These are phyloP conservation scores for Salix suchowensis DNA, from an alignment of 345 rosid species.

Conservation along the genomic window DNA sequence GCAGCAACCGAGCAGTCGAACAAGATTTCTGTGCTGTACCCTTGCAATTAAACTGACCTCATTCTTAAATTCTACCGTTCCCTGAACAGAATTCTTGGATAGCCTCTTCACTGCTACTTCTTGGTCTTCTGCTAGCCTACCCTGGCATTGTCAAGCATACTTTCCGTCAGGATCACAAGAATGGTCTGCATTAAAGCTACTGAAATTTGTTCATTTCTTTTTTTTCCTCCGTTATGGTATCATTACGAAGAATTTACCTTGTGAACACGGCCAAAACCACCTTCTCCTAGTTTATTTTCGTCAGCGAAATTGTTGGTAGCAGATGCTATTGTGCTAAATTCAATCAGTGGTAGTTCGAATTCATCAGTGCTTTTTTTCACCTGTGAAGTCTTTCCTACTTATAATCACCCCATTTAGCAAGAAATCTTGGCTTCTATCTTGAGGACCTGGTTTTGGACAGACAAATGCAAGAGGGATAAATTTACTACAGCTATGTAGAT, in stretches of 20 bases:
- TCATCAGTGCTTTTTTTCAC: constrained; percentile 43
- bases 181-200: background rate
- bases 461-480: background rate
- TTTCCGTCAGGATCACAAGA: background rate
- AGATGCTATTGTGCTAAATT: constrained; percentile 37
- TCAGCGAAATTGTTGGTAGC: constrained; percentile 50
- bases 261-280: constrained; percentile 77
- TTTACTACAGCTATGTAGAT: background rate
- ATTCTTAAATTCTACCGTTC: constrained; percentile 75
- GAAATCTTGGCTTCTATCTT: constrained; percentile 62
- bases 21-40: constrained; percentile 82
- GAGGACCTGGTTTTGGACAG: constrained; percentile 28
- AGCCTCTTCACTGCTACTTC: constrained; percentile 79
- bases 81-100: constrained; percentile 63
- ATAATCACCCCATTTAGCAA: constrained; percentile 52
- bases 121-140: constrained; percentile 51
- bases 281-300: constrained; percentile 54
- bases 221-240: background rate
- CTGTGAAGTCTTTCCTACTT: constrained; percentile 46
- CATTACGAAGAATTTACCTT: constrained; percentile 42
- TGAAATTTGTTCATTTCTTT: background rate
- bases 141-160: constrained; percentile 32
- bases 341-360: constrained; percentile 47
- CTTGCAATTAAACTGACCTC: constrained; percentile 74
- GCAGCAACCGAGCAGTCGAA: constrained; percentile 67